phyloP scores from a whole-genome alignment of 306 rosid species.

The Canavalia gladiata region DNA sequence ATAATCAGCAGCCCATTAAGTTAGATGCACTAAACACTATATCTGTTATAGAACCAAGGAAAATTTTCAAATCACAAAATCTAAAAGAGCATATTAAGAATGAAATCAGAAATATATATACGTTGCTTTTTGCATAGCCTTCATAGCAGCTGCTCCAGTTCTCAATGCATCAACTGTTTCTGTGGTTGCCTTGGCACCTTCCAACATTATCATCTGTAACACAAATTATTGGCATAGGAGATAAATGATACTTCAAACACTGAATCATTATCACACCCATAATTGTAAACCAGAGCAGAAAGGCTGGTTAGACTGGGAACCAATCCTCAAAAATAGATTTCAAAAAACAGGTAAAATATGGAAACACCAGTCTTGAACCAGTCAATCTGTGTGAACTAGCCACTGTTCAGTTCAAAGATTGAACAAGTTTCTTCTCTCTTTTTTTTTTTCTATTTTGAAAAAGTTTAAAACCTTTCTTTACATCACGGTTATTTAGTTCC shows the following conservation, averaged over 20 bases:
- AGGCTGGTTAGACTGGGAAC: background rate
- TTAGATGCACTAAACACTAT: conserved; percentile 19
- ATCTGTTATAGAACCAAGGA: conserved; percentile 3
- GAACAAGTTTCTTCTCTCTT: background rate
- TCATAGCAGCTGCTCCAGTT: conserved; percentile 98
- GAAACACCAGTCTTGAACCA: conserved; percentile 18
- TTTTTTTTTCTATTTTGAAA: background rate
- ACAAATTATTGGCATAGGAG: conserved; percentile 27
- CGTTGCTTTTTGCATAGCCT: conserved; percentile 99
- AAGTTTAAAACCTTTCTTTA: background rate
- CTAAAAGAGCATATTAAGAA: background rate
- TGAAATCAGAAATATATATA: conserved; percentile 46
- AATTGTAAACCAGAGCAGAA: background rate
- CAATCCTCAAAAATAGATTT: background rate
- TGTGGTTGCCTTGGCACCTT: conserved; percentile 99
- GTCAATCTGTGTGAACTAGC: background rate
- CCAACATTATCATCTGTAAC: conserved; percentile 96
- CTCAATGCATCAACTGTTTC: conserved; percentile 99
- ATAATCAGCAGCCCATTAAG: conserved; percentile 20
- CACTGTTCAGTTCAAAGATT: background rate
- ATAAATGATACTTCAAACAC: conserved; percentile 26
- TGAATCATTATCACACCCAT: background rate
- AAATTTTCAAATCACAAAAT: background rate
- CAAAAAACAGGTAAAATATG: background rate
- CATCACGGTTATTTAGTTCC: conserved; percentile 26